phyloP scores from a whole-genome alignment of 148 eudicot species.

The Spergularia bocconei region DNA sequence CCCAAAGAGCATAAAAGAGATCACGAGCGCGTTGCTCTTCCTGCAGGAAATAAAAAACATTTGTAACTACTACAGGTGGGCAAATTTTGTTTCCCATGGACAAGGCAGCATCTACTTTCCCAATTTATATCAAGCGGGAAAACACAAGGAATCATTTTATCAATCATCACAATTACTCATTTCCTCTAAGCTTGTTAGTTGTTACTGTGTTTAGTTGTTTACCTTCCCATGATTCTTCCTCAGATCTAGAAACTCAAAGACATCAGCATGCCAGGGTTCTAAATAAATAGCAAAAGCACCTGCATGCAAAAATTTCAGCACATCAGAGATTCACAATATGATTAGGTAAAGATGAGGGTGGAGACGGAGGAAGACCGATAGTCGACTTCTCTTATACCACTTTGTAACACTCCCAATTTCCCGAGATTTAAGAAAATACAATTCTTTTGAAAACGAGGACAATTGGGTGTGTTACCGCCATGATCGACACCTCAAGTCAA shows the following conservation, averaged over 20 bases:
- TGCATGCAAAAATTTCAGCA: conserved; percentile 21
- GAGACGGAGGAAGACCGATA: no score
- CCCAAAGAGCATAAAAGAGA: conserved; percentile 88
- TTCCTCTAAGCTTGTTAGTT: background rate
- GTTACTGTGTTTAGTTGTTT: background rate
- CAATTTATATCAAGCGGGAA: background rate
- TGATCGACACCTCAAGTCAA: no score
- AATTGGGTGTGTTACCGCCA: no score
- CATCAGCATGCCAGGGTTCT: conserved; percentile 98
- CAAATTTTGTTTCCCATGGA: background rate
- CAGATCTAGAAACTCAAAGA: conserved; percentile 73
- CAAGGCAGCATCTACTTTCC: background rate
- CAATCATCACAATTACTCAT: background rate
- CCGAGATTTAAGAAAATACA: no score
- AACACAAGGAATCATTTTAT: background rate
- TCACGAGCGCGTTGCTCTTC: conserved; percentile 96
- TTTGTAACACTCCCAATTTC: no score
- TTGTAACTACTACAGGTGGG: background rate
- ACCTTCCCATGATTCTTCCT: conserved; percentile 98
- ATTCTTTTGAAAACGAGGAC: no score
- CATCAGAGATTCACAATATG: background rate
- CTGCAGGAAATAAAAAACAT: conserved; percentile 32
- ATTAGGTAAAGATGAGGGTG: no score
- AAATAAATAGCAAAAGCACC: conserved; percentile 96
- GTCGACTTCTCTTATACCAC: no score